Evolutionary conservation across 805 yeast genomes (phyloP).

Genomic region (Hemisphaericaspora nanyangensis): DNA sequence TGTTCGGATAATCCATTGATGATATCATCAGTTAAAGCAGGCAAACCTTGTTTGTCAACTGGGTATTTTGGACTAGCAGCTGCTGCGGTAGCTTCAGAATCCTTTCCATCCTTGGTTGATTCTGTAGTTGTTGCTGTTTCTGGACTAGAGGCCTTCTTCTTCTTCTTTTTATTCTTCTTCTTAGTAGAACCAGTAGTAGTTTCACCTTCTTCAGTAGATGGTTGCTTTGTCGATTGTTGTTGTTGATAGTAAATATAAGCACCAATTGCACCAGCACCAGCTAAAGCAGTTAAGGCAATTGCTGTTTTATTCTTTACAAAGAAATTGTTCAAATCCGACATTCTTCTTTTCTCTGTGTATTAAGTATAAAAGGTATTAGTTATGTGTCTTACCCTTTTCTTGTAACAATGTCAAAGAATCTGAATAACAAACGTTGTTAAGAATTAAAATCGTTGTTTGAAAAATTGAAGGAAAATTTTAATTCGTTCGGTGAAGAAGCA

Average conservation of each 20-base stretch:
- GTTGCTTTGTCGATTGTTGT: conserved; percentile 13
- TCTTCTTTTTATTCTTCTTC: conserved; percentile 41
- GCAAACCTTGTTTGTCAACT: conserved; percentile 53
- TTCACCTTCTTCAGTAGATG: conserved; percentile 1
- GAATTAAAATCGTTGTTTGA: no score
- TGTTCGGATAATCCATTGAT: conserved; percentile 43
- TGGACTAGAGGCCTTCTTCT: conserved; percentile 18
- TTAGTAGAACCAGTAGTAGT: conserved; percentile 13
- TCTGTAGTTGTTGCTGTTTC: conserved; percentile 12
- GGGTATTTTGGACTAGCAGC: conserved; percentile 41
- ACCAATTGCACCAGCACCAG: conserved; percentile 60
- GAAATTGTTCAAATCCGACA: conserved; percentile 27
- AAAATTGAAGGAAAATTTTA: no score
- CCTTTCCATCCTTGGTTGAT: conserved; percentile 8
- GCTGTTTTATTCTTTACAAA: conserved; percentile 58
- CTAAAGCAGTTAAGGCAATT: conserved; percentile 58
- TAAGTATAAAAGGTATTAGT: no score
- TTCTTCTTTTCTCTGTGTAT: conserved; percentile 1
- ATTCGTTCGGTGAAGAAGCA: no score
- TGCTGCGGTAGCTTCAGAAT: conserved; percentile 17
- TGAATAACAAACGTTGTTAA: no score
- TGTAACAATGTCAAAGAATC: no score
- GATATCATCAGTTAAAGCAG: conserved; percentile 47
- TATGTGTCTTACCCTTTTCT: no score
- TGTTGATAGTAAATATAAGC: conserved; percentile 50